phyloP scores from a whole-genome alignment of 2,329 filamentous ascomycete genomes.

The Neonectria hederae region DNA sequence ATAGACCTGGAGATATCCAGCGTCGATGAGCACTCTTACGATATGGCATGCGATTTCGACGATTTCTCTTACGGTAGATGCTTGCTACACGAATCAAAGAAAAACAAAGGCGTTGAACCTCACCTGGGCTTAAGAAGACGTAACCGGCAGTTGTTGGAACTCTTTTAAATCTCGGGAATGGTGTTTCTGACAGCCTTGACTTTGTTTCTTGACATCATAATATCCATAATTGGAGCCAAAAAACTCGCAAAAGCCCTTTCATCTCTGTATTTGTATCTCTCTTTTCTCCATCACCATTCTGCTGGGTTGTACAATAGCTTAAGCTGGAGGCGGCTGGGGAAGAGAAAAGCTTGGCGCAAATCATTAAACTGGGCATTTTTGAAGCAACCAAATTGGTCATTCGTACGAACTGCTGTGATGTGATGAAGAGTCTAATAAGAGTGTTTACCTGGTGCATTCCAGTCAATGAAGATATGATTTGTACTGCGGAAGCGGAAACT shows the following conservation, averaged over 20 bases:
- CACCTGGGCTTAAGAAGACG: slow-evolving; percentile 40
- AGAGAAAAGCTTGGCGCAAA: slow-evolving; percentile 48
- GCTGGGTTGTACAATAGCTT: slow-evolving; percentile 52
- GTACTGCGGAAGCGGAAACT: background rate
- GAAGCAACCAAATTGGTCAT: slow-evolving; percentile 22
- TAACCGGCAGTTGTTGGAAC: slow-evolving; percentile 41
- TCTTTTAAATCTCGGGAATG: slow-evolving; percentile 39
- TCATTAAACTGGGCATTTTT: slow-evolving; percentile 46
- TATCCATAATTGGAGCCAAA: slow-evolving; percentile 43
- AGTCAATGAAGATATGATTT: background rate
- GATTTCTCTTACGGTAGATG: slow-evolving; percentile 52
- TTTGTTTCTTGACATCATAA: slow-evolving; percentile 44
- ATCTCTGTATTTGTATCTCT: slow-evolving; percentile 49
- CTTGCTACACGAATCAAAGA: slow-evolving; percentile 44
- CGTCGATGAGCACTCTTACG: slow-evolving; percentile 49
- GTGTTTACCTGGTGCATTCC: background rate
- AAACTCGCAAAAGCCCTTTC: slow-evolving; percentile 41
- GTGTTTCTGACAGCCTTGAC: slow-evolving; percentile 42
- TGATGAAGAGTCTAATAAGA: slow-evolving; percentile 1
- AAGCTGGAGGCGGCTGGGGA: slow-evolving; percentile 43
- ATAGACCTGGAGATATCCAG: slow-evolving; percentile 39
- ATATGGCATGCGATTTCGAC: slow-evolving; percentile 53
- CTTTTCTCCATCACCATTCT: slow-evolving; percentile 46
- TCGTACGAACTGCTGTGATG: slow-evolving; percentile 22
- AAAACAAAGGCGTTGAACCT: slow-evolving; percentile 40